Percentiles rank a stretch among this genome's conserved stretches.
Conservation (phyloP, 202 grass and related monocot genomes). For the Setaria italica region DNA sequence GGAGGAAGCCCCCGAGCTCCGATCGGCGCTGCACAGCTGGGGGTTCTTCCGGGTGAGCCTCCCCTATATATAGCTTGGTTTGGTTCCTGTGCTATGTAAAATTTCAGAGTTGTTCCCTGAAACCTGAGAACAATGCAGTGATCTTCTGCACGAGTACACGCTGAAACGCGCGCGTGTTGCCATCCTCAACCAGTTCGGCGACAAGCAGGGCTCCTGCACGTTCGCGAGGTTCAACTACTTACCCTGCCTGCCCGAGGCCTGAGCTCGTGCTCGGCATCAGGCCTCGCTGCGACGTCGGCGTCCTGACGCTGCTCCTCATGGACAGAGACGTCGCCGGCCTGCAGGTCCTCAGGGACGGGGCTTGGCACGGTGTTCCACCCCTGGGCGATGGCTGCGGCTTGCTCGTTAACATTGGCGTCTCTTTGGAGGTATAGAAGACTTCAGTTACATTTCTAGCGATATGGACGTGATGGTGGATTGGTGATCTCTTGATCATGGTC, state of each 20-base stretch:
- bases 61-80: not conserved
- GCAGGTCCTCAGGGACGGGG: constrained; percentile 40
- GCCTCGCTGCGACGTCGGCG: constrained; percentile 38
- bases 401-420: constrained; percentile 40
- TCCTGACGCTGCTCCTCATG: constrained; percentile 41
- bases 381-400: not conserved
- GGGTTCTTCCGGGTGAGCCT: constrained; percentile 26
- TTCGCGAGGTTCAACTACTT: constrained; percentile 30
- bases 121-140: constrained; percentile 25
- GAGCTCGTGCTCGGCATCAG: constrained; percentile 45
- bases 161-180: not conserved
- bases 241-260: not conserved
- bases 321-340: constrained; percentile 47
- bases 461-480: not conserved
- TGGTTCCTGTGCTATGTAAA: too few species aligned
- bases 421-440: constrained; percentile 28
- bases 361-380: constrained; percentile 32
- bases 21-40: constrained; percentile 4
- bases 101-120: not conserved
- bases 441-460: too few species aligned
- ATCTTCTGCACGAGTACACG: constrained; percentile 53
- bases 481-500: too few species aligned
- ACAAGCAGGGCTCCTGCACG: not conserved
- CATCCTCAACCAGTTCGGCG: constrained; percentile 11
- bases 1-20: constrained; percentile 6